Evolutionary conservation across 345 rosid genomes (phyloP).

Genomic region (Hibiscus tridactylites): DNA sequence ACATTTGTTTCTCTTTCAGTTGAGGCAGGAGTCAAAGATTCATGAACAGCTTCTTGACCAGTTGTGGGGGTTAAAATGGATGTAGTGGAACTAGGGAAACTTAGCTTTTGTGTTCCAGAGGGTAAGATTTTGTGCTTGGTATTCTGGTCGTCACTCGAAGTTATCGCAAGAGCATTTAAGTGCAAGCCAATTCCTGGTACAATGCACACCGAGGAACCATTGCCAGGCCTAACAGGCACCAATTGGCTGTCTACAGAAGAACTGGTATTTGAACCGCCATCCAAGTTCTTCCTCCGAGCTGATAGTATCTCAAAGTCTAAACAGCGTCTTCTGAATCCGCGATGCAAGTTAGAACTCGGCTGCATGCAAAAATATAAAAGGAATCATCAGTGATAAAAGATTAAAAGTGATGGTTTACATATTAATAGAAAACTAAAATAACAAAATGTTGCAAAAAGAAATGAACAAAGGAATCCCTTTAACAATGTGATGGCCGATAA

Average conservation of each 20-base stretch:
- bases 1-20: slow-evolving; percentile 32
- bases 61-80: slow-evolving; percentile 29
- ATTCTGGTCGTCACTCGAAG: slow-evolving; percentile 32
- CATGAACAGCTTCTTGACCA: slow-evolving; percentile 33
- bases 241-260: slow-evolving; percentile 29
- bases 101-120: slow-evolving; percentile 34
- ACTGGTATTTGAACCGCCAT: slow-evolving; percentile 23
- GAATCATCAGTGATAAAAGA: background rate
- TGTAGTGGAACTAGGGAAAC: slow-evolving; percentile 29
- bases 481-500: background rate
- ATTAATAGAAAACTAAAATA: background rate
- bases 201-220: slow-evolving; percentile 41
- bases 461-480: background rate
- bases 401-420: background rate
- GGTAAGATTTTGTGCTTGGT: slow-evolving; percentile 32
- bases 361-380: slow-evolving; percentile 26
- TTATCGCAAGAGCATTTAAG: slow-evolving; percentile 66
- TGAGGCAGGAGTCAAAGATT: slow-evolving; percentile 30
- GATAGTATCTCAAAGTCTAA: slow-evolving; percentile 72
- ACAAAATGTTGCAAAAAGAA: background rate
- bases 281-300: slow-evolving; percentile 42
- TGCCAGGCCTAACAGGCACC: slow-evolving; percentile 31
- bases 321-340: slow-evolving; percentile 91
- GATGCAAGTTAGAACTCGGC: slow-evolving; percentile 52
- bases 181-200: slow-evolving; percentile 95